Evolutionary conservation across 192 early-diverging fungal genomes (phyloP).

Genomic region (Geranomyces variabilis): DNA sequence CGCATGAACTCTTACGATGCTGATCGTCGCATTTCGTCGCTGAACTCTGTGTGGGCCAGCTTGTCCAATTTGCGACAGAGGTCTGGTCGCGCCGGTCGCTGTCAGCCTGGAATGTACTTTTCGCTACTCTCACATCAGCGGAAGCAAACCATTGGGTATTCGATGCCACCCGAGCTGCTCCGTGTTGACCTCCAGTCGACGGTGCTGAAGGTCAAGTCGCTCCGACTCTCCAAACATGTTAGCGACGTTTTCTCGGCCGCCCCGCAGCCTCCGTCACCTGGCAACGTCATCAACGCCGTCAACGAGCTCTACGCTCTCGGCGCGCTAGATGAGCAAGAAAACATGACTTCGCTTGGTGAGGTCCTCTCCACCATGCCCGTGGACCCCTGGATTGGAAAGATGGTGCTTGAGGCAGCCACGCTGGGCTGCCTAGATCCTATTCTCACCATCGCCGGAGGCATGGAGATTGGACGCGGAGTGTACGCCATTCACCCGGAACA

Average conservation of each 20-base stretch:
- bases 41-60: conserved; percentile 41
- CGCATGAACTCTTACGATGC: conserved; percentile 67
- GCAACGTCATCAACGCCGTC: conserved; percentile 39
- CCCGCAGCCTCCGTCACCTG: conserved; percentile 46
- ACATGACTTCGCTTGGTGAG: conserved; percentile 66
- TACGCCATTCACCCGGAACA: conserved; percentile 53
- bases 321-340: conserved; percentile 47
- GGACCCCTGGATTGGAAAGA: conserved; percentile 72
- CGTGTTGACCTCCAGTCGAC: conserved; percentile 82
- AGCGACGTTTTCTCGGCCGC: conserved; percentile 43
- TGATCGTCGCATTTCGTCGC: conserved; percentile 40
- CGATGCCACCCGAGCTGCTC: conserved; percentile 73
- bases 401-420: conserved; percentile 71
- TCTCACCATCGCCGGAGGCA: conserved; percentile 62
- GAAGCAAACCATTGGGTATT: conserved; percentile 34
- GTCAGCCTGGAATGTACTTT: conserved; percentile 63
- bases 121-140: conserved; percentile 54
- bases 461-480: conserved; percentile 57
- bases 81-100: conserved; percentile 88
- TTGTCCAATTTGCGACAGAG: conserved; percentile 59
- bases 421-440: conserved; percentile 75
- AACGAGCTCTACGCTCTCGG: conserved; percentile 42
- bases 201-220: conserved; percentile 62
- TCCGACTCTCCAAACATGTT: conserved; percentile 55
- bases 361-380: conserved; percentile 63